Evolutionary conservation across 2,329 filamentous ascomycete species (phyloP), one percentile per base, ranked within the genome.

Genomic region (Curvularia spicifera): DNA sequence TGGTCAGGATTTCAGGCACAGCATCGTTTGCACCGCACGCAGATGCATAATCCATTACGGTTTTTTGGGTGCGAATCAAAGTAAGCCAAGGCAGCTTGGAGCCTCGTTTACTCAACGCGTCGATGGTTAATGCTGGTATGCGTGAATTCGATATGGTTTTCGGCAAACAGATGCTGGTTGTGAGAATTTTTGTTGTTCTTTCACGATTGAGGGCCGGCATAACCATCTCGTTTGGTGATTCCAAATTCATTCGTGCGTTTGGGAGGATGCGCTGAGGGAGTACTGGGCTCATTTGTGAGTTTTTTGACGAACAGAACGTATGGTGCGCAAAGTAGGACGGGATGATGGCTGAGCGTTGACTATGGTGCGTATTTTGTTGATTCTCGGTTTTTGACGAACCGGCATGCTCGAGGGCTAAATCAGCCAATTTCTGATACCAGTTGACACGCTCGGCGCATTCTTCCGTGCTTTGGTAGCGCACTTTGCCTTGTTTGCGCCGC

Each of bases 281-380:
- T 22, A n/a, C 24, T 13, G 39, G 28, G 15, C 69, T 59, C 10
- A 66, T 60, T 18, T 55, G 61, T 31, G 69, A 68, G 24, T 69
- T 65, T 18, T 65, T 63, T n/a, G 62, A 58, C 70, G 70, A 73
- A 50, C 64, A 55, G 45, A 69, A 61, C 37, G 61, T 56, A 10
- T 69, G 56, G 15, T 45, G 49, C 12, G 66, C 58, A 13, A 56
- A 29, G 9, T 44, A 46, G 33, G 49, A 46, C 2, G 29, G 40
- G 44, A 35, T 50, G 12, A 45, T 33, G 45, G 18, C 7, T 2
- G 44, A 22, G 26, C 13, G 13, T 45, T 12, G 15, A 46, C 24
- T 39, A 7, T 29, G 37, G 40, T n/a, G 15, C 28, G 42, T 29
- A 18, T 28, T 15, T 20, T 48, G 18, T 18, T 26, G 10, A 15